These are phyloP conservation scores for Acorus calamus DNA, from an alignment of 106 monocot genomes.

Conservation along the genomic window DNA sequence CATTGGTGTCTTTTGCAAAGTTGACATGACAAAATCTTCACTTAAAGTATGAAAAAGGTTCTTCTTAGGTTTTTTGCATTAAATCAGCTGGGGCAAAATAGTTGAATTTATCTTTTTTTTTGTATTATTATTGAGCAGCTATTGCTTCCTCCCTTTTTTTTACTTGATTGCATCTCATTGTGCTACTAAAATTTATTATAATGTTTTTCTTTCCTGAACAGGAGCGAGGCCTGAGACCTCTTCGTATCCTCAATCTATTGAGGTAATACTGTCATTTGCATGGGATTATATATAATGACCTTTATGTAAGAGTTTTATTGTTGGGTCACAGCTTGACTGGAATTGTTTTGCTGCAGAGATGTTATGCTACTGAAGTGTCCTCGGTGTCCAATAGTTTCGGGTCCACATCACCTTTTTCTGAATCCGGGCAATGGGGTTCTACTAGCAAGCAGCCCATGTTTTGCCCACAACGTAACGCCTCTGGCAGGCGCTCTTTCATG, in stretches of 20 bases:
- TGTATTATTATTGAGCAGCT: background rate
- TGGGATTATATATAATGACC: no score
- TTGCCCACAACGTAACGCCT: conserved; percentile 32
- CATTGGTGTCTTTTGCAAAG: no score
- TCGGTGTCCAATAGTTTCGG: conserved; percentile 46
- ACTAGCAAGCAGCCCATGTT: conserved; percentile 40
- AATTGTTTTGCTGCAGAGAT: conserved; percentile 23
- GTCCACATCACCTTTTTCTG: conserved; percentile 52
- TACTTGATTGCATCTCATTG: background rate
- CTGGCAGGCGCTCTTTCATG: conserved; percentile 79
- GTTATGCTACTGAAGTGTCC: conserved; percentile 22
- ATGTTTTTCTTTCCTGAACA: conserved; percentile 15
- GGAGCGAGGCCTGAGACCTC: conserved; percentile 58
- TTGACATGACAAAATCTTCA: no score
- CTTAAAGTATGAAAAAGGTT: no score
- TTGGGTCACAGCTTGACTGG: no score
- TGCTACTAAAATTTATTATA: conserved; percentile 6
- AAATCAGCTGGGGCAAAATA: no score
- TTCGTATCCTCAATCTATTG: conserved; percentile 23
- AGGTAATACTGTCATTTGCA: conserved; percentile 26
- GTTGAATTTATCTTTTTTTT: background rate
- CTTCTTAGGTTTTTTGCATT: no score
- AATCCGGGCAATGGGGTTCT: conserved; percentile 51
- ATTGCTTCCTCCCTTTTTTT: conserved; percentile 1
- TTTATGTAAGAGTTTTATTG: no score